These are phyloP conservation scores for Fragaria vesca DNA, from an alignment of 306 rosid species.

Conservation along the genomic window DNA sequence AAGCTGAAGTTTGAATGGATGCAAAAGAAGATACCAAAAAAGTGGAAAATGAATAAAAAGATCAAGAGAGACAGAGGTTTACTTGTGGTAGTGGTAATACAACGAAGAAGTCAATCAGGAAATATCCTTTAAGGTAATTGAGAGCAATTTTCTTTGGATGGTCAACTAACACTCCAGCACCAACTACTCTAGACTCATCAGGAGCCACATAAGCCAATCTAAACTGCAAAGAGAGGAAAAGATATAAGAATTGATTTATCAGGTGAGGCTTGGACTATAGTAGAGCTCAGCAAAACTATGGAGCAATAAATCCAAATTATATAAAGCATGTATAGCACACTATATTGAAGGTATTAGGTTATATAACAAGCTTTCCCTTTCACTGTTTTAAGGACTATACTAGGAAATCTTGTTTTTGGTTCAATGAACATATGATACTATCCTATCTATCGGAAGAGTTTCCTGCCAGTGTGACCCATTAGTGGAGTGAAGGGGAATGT, in stretches of 20 bases:
- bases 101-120: conserved; percentile 57
- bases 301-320: neutral
- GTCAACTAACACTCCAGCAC: conserved; percentile 87
- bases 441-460: neutral
- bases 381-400: neutral
- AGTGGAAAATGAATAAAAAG: neutral
- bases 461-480: neutral
- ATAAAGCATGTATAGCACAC: neutral
- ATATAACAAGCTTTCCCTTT: neutral
- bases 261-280: neutral
- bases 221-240: conserved; percentile 47
- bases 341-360: neutral
- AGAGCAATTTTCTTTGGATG: conserved; percentile 70
- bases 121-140: conserved; percentile 52
- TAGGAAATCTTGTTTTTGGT: neutral
- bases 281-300: conserved; percentile 10
- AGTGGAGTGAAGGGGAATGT: neutral
- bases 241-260: neutral
- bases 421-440: neutral
- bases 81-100: conserved; percentile 88
- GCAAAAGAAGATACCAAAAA: neutral
- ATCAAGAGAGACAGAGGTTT: conserved; percentile 21
- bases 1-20: neutral
- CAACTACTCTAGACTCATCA: conserved; percentile 77
- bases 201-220: conserved; percentile 89